phyloP scores from a whole-genome alignment of 192 early-diverging fungal species.

The Ambispora gerdemannii region DNA sequence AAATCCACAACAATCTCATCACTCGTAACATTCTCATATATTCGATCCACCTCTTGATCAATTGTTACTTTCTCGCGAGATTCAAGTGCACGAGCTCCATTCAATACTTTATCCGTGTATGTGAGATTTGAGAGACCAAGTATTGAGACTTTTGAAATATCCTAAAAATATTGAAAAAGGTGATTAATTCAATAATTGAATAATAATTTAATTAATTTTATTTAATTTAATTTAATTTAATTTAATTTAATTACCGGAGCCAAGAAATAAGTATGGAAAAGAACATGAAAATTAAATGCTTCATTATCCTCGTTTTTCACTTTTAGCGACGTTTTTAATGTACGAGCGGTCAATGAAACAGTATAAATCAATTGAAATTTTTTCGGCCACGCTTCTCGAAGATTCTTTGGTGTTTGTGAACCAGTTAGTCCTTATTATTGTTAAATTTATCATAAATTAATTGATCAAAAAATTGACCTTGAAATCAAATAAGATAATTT shows the following conservation, averaged over 20 bases:
- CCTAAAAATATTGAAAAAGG: constrained; percentile 37
- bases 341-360: constrained; percentile 69
- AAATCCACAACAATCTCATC: constrained; percentile 36
- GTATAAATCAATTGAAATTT: constrained; percentile 77
- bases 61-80: constrained; percentile 56
- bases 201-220: too few species aligned
- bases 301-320: constrained; percentile 72
- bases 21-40: constrained; percentile 68
- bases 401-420: constrained; percentile 50
- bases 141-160: constrained; percentile 62
- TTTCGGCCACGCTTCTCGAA: constrained; percentile 62
- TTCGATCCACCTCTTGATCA: constrained; percentile 76
- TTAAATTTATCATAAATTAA: not conserved
- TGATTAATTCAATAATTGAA: not conserved
- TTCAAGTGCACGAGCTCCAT: constrained; percentile 43
- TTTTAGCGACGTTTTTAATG: constrained; percentile 67
- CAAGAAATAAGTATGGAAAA: constrained; percentile 91
- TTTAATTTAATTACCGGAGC: constrained; percentile 49
- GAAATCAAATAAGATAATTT: constrained; percentile 28
- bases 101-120: constrained; percentile 73
- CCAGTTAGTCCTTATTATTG: constrained; percentile 49
- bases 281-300: constrained; percentile 77
- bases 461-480: not conserved
- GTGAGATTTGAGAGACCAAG: constrained; percentile 57
- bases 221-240: too few species aligned